A percentile compares a stretch with the other conserved stretches of the same genome.
These are phyloP conservation scores for Thalassiosira mediterranea DNA, from an alignment of 352 stramenopile species.

Conservation along the genomic window DNA sequence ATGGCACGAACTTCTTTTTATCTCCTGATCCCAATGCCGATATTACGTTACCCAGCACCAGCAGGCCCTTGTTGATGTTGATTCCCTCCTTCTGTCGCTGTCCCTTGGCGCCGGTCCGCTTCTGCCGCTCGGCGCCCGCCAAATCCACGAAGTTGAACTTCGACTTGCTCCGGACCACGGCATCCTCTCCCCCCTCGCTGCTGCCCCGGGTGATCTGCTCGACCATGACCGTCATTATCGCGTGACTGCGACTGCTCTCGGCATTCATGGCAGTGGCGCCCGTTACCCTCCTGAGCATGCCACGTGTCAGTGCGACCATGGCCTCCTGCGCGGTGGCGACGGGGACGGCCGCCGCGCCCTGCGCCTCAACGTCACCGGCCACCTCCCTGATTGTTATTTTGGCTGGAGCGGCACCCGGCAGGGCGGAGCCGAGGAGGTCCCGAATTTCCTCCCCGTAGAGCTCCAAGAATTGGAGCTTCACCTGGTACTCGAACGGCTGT, in stretches of 20 bases:
- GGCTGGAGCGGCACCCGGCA: constrained; percentile 1
- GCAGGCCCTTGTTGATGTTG: constrained; percentile 86
- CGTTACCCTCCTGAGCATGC: constrained; percentile 87
- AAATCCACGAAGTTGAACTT: constrained; percentile 91
- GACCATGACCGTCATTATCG: constrained; percentile 95
- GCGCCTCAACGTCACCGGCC: constrained; percentile 91
- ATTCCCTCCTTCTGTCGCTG: constrained; percentile 94
- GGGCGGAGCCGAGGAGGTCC: constrained; percentile 87
- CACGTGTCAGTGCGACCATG: constrained; percentile 63
- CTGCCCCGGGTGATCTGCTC: constrained; percentile 73
- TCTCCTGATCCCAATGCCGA: constrained; percentile 66
- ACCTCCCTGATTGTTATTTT: constrained; percentile 89
- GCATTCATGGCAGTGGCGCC: constrained; percentile 96
- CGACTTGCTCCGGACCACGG: constrained; percentile 30
- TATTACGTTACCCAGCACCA: constrained; percentile 89
- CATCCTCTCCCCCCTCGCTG: constrained; percentile 8
- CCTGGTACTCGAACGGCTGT: constrained; percentile 59
- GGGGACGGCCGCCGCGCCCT: constrained; percentile 87
- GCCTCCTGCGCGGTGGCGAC: constrained; percentile 88
- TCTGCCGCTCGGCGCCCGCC: constrained; percentile 92
- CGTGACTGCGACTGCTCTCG: constrained; percentile 93
- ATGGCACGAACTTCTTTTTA: constrained; percentile 80
- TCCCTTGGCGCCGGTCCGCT: constrained; percentile 88
- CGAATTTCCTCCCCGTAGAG: constrained; percentile 98
- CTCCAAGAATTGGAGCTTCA: constrained; percentile 91